Evolutionary conservation across 2,329 filamentous ascomycete species (phyloP).

Genomic region (Hypocreales sp.): DNA sequence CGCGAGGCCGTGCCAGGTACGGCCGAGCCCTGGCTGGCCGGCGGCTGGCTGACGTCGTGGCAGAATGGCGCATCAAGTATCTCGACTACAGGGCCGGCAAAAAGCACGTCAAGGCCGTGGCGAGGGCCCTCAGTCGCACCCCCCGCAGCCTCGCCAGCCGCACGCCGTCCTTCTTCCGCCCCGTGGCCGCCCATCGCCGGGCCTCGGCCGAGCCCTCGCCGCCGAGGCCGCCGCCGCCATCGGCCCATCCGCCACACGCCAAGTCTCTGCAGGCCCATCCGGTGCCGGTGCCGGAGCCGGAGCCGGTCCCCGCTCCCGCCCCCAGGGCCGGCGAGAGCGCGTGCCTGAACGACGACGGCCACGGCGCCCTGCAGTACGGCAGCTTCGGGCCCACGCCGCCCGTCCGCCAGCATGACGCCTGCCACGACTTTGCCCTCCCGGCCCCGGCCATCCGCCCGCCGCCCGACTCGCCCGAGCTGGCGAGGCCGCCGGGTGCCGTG

Average conservation of each 20-base stretch:
- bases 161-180: conserved; percentile 15
- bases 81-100: conserved; percentile 92
- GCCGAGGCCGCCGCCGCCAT: background rate
- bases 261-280: too few species aligned
- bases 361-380: conserved; percentile 32
- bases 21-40: too few species aligned
- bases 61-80: conserved; percentile 87
- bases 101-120: conserved; percentile 78
- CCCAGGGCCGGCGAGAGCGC: conserved; percentile 2
- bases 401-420: conserved; percentile 4
- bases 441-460: conserved; percentile 32
- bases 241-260: too few species aligned
- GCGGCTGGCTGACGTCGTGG: conserved; percentile 2
- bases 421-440: conserved; percentile 33
- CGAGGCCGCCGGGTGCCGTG: conserved; percentile 6
- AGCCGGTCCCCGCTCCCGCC: too few species aligned
- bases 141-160: conserved; percentile 24
- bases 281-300: too few species aligned
- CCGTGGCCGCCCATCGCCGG: conserved; percentile 3
- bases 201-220: background rate
- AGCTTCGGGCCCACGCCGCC: conserved; percentile 33
- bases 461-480: conserved; percentile 11
- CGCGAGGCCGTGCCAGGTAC: conserved; percentile 70
- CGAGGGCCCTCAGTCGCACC: conserved; percentile 51
- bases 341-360: conserved; percentile 13